Conservation (phyloP, 2,329 filamentous ascomycete genomes). For the Penicillium sp. region DNA sequence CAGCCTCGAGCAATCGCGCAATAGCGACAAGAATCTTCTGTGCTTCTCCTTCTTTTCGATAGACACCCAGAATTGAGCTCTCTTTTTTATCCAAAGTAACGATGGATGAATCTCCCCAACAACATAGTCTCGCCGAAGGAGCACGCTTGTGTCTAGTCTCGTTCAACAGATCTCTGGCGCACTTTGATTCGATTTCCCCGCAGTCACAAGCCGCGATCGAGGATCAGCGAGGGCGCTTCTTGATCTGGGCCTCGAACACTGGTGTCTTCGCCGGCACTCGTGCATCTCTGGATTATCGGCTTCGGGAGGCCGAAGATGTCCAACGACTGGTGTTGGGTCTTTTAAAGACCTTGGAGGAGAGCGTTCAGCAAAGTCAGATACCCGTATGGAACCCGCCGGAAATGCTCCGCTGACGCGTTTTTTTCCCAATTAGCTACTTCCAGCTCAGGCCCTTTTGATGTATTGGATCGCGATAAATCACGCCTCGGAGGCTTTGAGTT, state of each 20-base stretch:
- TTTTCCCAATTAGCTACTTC: neutral
- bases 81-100: neutral
- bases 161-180: conserved; percentile 11
- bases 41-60: neutral
- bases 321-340: conserved; percentile 11
- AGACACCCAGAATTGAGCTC: neutral
- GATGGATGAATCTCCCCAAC: neutral
- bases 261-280: conserved; percentile 11
- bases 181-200: conserved; percentile 1
- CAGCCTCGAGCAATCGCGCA: neutral
- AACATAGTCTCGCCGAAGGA: neutral
- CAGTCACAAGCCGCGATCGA: conserved; percentile 9
- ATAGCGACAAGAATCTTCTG: neutral
- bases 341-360: conserved; percentile 8
- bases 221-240: conserved; percentile 14
- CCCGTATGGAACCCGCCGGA: neutral
- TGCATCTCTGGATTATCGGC: conserved; percentile 14
- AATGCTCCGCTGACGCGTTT: neutral
- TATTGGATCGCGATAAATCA: neutral
- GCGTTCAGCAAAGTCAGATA: conserved; percentile 13
- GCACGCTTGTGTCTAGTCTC: conserved; percentile 6
- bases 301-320: conserved; percentile 13
- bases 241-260: conserved; percentile 16
- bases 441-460: neutral
- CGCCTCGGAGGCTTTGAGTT: neutral